Conservation (phyloP, 495 filamentous ascomycete species). For the Glonium stellatum region DNA sequence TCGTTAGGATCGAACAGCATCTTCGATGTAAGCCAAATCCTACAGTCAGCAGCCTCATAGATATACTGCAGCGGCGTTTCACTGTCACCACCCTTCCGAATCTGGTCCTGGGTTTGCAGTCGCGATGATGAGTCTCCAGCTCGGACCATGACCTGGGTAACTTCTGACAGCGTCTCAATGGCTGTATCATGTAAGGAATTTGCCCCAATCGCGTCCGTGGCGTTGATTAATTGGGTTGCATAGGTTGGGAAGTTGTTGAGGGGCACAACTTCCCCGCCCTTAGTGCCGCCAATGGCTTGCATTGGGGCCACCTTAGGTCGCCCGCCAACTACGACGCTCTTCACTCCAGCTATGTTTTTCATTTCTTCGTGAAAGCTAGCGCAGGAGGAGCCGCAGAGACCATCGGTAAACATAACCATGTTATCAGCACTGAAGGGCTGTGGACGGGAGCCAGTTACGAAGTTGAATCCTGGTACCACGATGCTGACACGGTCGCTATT, state of each 20-base stretch:
- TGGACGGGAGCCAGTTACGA: slow-evolving; percentile 1
- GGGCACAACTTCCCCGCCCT: slow-evolving; percentile 16
- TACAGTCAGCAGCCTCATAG: slow-evolving; percentile 27
- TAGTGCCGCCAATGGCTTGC: slow-evolving; percentile 18
- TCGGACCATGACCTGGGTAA: slow-evolving; percentile 5
- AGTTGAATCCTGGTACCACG: slow-evolving; percentile 24
- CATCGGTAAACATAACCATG: slow-evolving; percentile 24
- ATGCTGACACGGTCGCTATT: slow-evolving; percentile 20
- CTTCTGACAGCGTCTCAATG: not conserved
- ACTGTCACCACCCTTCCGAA: slow-evolving; percentile 15
- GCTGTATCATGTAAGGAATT: not conserved
- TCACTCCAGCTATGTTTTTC: slow-evolving; percentile 20
- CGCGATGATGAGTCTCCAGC: slow-evolving; percentile 1
- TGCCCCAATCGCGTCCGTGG: not conserved
- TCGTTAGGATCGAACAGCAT: slow-evolving; percentile 4
- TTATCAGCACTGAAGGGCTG: slow-evolving; percentile 14
- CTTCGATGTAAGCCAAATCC: slow-evolving; percentile 13
- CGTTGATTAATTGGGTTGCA: not conserved
- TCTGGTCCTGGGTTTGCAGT: slow-evolving; percentile 16
- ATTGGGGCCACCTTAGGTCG: slow-evolving; percentile 10
- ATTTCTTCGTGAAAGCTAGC: slow-evolving; percentile 20
- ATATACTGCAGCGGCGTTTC: slow-evolving; percentile 19
- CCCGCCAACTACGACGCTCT: slow-evolving; percentile 18
- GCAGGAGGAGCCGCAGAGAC: slow-evolving; percentile 20
- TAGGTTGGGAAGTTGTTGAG: not conserved